Evolutionary conservation across 345 rosid species (phyloP).

Genomic region (Nasturtium officinale): DNA sequence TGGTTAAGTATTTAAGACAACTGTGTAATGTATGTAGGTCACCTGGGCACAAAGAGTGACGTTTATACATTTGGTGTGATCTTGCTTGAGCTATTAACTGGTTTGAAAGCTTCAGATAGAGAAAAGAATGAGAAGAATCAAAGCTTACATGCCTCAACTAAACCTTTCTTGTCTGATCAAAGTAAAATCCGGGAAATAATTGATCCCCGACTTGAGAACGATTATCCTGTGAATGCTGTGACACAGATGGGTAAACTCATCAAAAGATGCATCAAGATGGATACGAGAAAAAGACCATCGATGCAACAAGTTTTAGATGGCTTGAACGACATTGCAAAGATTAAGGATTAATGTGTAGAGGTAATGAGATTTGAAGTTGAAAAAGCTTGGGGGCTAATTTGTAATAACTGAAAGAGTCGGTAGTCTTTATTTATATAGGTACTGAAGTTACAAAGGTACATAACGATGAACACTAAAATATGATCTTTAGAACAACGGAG

Average conservation of each 20-base stretch:
- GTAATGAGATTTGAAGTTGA: background rate
- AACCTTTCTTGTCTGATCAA: conserved; percentile 29
- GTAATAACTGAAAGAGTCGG: background rate
- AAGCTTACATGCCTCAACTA: conserved; percentile 2
- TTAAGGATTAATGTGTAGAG: conserved; percentile 13
- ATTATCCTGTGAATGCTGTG: conserved; percentile 16
- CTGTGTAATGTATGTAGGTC: conserved; percentile 13
- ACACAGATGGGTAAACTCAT: conserved; percentile 9
- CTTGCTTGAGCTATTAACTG: conserved; percentile 29
- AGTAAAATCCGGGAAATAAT: conserved; percentile 15
- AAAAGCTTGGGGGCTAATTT: background rate
- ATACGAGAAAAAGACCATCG: conserved; percentile 1
- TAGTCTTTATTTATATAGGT: background rate
- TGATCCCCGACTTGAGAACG: conserved; percentile 25
- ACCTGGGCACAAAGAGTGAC: conserved; percentile 20
- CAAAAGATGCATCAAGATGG: background rate
- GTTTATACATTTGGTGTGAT: conserved; percentile 39
- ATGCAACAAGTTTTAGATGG: conserved; percentile 25
- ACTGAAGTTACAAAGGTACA: background rate
- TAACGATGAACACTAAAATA: background rate
- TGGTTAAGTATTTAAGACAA: background rate
- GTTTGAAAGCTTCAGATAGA: conserved; percentile 22
- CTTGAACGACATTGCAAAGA: conserved; percentile 15
- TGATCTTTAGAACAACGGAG: background rate
- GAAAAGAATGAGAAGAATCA: background rate